A percentile compares a stretch with the other conserved stretches of the same genome.
These are phyloP conservation scores for Juglanconis sp. DNA, from an alignment of 2,329 filamentous ascomycete species.

Conservation along the genomic window DNA sequence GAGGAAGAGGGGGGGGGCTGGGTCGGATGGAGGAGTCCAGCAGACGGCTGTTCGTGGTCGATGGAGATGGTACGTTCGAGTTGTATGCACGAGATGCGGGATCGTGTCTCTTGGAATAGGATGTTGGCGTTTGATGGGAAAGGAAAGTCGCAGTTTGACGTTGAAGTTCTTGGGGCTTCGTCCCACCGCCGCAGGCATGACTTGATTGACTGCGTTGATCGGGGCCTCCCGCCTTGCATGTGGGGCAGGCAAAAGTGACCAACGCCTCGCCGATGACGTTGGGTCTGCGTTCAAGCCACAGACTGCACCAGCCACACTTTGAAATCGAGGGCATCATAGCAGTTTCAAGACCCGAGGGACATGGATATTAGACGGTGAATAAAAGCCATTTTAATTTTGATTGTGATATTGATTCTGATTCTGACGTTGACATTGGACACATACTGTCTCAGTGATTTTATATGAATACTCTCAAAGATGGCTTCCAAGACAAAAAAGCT, in stretches of 20 bases:
- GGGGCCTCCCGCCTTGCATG: background rate
- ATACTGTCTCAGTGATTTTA: background rate
- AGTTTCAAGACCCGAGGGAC: background rate
- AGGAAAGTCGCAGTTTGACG: background rate
- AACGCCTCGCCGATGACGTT: background rate
- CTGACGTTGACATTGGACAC: background rate
- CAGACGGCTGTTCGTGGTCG: too few species aligned
- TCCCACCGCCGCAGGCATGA: too few species aligned
- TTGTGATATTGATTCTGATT: background rate
- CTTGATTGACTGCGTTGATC: background rate
- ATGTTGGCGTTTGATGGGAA: too few species aligned
- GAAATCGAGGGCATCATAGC: constrained; percentile 8
- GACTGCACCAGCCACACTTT: background rate
- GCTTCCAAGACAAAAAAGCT: constrained; percentile 40
- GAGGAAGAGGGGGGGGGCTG: background rate
- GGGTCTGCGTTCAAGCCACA: background rate
- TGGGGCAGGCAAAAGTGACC: background rate
- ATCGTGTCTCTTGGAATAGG: too few species aligned
- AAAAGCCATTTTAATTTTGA: background rate
- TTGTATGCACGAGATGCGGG: too few species aligned
- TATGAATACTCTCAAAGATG: constrained; percentile 29
- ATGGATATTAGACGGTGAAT: background rate
- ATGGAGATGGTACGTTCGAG: too few species aligned
- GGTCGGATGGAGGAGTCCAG: background rate
- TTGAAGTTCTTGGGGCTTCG: background rate